Percentiles rank a stretch among this genome's conserved stretches.
Conservation (phyloP, 371 early-diverging fungal species). For the Mucor lusitanicus region DNA sequence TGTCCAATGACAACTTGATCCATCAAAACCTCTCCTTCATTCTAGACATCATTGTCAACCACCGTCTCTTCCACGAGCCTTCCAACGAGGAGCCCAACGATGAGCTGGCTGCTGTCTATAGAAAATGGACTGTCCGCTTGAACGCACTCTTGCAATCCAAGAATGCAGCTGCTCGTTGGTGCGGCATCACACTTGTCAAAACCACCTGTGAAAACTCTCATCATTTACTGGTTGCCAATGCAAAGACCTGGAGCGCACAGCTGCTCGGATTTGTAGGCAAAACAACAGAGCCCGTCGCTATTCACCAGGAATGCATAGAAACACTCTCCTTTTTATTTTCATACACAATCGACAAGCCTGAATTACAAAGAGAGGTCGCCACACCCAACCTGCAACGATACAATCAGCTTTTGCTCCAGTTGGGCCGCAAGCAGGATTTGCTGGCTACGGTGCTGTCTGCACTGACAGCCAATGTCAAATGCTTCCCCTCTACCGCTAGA, state of each 20-base stretch:
- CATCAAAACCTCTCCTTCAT: constrained; percentile 46
- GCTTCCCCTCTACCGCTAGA: constrained; percentile 60
- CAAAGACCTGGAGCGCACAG: constrained; percentile 44
- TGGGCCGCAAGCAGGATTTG: constrained; percentile 50
- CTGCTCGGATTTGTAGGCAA: constrained; percentile 44
- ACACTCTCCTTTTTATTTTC: constrained; percentile 51
- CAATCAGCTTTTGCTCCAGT: constrained; percentile 46
- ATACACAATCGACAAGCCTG: constrained; percentile 53
- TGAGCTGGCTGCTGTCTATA: constrained; percentile 31
- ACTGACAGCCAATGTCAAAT: constrained; percentile 45
- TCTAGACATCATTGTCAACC: constrained; percentile 46
- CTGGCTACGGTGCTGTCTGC: constrained; percentile 51
- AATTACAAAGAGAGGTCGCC: constrained; percentile 62
- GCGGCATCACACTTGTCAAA: constrained; percentile 52
- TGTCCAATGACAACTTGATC: constrained; percentile 26
- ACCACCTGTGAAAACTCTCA: constrained; percentile 57
- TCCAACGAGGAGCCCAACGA: constrained; percentile 9
- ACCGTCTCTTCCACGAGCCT: constrained; percentile 40
- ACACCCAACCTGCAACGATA: constrained; percentile 55
- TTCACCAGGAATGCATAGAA: constrained; percentile 45
- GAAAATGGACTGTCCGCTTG: constrained; percentile 60
- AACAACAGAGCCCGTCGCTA: constrained; percentile 47
- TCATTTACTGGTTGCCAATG: constrained; percentile 40
- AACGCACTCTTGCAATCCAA: constrained; percentile 62
- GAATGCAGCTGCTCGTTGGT: constrained; percentile 53